Evolutionary conservation across 345 rosid genomes (phyloP).

Genomic region (Arabis alpina): DNA sequence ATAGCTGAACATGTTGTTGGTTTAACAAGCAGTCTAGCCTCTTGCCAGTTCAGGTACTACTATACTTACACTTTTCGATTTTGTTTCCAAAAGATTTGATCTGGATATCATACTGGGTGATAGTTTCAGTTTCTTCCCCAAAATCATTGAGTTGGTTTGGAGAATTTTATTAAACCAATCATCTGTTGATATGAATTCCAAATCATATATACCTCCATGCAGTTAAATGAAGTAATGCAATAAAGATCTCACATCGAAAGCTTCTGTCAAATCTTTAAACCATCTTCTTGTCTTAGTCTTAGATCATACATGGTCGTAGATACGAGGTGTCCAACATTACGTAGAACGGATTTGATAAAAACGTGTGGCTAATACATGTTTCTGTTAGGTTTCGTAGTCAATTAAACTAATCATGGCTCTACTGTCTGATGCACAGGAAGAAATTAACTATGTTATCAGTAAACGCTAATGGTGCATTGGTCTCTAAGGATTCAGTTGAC

Average conservation of each 20-base stretch:
- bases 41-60: conserved; percentile 80
- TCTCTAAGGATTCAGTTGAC: conserved; percentile 67
- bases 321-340: neutral
- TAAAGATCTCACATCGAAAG: neutral
- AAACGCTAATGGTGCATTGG: conserved; percentile 69
- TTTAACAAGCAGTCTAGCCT: conserved; percentile 80
- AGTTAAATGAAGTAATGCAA: neutral
- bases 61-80: neutral
- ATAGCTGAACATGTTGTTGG: conserved; percentile 88
- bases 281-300: neutral
- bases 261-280: neutral
- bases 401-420: conserved; percentile 6
- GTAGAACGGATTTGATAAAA: neutral
- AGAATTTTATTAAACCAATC: neutral
- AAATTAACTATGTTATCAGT: conserved; percentile 73
- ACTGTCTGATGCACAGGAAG: conserved; percentile 55
- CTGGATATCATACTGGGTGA: neutral
- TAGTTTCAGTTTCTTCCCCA: conserved; percentile 1
- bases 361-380: neutral
- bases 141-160: conserved; percentile 1
- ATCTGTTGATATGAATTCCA: neutral
- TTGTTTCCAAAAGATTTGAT: neutral
- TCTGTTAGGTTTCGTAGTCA: neutral
- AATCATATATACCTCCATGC: neutral
- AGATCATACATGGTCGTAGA: neutral